Conservation (phyloP, 2,329 filamentous ascomycete species). For the Neopestalotiopsis sp. region DNA sequence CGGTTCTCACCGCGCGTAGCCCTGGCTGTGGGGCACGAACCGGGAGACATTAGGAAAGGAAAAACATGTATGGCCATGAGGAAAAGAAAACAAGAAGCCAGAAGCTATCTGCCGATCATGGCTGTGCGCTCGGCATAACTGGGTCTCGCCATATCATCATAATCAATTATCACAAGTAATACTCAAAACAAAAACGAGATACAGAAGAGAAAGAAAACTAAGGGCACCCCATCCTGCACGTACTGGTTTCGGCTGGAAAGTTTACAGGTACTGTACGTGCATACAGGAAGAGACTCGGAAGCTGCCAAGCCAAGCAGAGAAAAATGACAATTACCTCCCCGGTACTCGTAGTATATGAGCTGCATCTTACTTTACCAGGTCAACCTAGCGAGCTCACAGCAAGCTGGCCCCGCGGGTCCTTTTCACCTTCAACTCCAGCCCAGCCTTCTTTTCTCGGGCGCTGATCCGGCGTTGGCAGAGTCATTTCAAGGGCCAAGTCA, state of each 20-base stretch:
- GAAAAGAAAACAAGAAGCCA: background rate
- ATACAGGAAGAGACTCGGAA: no score
- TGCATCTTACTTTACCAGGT: background rate
- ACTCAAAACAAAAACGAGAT: background rate
- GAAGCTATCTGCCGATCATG: background rate
- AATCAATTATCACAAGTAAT: background rate
- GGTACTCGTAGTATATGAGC: background rate
- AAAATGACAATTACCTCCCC: no score
- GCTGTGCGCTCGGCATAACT: background rate
- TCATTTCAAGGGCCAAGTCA: background rate
- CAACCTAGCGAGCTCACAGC: background rate
- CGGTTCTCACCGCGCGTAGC: background rate
- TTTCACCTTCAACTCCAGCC: background rate
- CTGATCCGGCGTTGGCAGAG: conserved; percentile 10
- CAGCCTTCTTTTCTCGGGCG: background rate
- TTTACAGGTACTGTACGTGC: background rate
- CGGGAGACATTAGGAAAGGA: background rate
- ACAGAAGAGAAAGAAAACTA: background rate
- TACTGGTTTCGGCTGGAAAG: background rate
- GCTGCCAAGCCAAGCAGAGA: no score
- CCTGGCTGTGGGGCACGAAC: background rate
- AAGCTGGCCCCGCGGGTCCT: background rate
- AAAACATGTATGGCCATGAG: background rate
- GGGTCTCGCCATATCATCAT: background rate
- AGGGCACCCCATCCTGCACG: background rate